Base-by-base conservation (phyloP, 2,329 filamentous ascomycete species). In the Neonectria hederae region DNA sequence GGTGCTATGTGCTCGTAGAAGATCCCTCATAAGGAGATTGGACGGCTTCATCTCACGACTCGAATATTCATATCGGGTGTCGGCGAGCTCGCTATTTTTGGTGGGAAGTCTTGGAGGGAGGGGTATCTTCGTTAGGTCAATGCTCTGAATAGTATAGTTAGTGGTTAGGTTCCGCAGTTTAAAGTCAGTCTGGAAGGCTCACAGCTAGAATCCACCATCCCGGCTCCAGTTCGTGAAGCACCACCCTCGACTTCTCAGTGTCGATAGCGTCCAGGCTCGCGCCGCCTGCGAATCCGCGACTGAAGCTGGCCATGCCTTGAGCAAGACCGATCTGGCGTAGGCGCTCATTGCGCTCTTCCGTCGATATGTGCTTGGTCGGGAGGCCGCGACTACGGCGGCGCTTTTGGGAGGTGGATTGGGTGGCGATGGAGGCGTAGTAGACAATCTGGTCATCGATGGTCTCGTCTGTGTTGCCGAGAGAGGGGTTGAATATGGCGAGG, bases 161-260 rank as follows among this genome's bases (percentile, higher is more conserved):
- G 61, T 43, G 22, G n/a, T 13, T 5, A 48, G 21, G 21, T 28
- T n/a, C 5, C 9, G 7, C n/a, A 17, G 22, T 8, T 14, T 26
- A 28, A 24, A 26, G 14, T 14, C 19, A 48, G 13, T 2, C 8
- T 51, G 21, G 40, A 30, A 55, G 26, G 28, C 92, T 75, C 83
- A 97, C 94, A 66, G 93, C 94, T 65, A 98, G 82, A 66, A 98
- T 90, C 97, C 97, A 99, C 96, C 96, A 99, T 30, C 92, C 92
- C 17, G 87, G 83, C 78, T 99, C 95, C 68, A 99, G 81, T 81
- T 99, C 94, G 73, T 93, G 89, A 48, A 97, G 82, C 35, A 98
- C 85, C 35, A 97, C 90, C 32, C 94, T 88, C 54, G 91, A 89
- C 82, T 92, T 96, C 73, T 97, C 92, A 1, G 96, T 98, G 75